Percentiles rank a stretch among this genome's conserved stretches.
Conservation (phyloP, 2,329 filamentous ascomycete genomes). For the Ophiosphaerella narmari region DNA sequence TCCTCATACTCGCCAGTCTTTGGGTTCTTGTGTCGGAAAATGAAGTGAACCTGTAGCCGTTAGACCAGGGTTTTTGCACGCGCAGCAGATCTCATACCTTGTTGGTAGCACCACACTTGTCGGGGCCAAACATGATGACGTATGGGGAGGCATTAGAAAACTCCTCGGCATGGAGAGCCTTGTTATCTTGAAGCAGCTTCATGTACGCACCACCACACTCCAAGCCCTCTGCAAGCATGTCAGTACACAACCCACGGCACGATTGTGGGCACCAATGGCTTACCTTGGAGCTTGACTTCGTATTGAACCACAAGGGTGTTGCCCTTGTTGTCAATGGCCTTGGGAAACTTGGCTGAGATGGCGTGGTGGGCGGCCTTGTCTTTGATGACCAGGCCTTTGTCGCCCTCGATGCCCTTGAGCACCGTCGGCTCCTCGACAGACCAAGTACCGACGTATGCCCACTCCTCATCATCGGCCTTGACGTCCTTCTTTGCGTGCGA, state of each 20-base stretch:
- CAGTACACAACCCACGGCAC: conserved; percentile 15
- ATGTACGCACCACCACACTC: conserved; percentile 98
- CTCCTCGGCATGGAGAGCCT: conserved; percentile 94
- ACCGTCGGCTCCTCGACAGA: conserved; percentile 90
- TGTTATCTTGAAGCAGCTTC: conserved; percentile 98
- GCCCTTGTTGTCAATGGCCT: conserved; percentile 95
- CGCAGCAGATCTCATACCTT: conserved; percentile 66
- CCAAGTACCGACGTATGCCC: conserved; percentile 98
- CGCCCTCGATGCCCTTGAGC: conserved; percentile 89
- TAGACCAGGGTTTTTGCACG: conserved; percentile 14
- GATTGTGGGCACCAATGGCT: conserved; percentile 47
- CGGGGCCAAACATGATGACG: conserved; percentile 99
- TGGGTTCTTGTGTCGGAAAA: conserved; percentile 99
- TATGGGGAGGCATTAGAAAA: conserved; percentile 98
- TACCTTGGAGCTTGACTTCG: conserved; percentile 98
- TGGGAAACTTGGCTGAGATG: conserved; percentile 98
- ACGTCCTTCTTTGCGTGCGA: conserved; percentile 96
- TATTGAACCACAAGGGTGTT: conserved; percentile 98
- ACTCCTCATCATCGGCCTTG: conserved; percentile 77
- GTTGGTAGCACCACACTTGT: conserved; percentile 99
- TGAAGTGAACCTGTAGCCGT: conserved; percentile 71
- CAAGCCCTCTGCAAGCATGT: conserved; percentile 71
- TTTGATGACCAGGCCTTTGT: conserved; percentile 98
- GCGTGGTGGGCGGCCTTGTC: conserved; percentile 97
- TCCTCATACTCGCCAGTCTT: conserved; percentile 99